These are phyloP conservation scores for Ogataea chonburiensis DNA, from an alignment of 805 yeast species.

Conservation along the genomic window DNA sequence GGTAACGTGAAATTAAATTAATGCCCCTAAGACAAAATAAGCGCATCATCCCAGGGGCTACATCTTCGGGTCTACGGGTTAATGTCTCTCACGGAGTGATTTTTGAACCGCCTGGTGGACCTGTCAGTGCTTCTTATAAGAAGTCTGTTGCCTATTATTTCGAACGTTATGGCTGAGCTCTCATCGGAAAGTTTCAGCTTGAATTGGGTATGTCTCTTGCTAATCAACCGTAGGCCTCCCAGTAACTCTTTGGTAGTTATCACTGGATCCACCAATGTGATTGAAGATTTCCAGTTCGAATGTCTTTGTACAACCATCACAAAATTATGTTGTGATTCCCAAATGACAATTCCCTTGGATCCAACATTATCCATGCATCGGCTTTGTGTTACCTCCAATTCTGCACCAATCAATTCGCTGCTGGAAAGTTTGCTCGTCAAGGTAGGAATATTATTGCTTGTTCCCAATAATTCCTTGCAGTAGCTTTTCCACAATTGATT, in stretches of 20 bases:
- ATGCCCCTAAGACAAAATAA: too few relatives aligned
- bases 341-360: constrained; percentile 68
- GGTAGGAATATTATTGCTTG: constrained; percentile 24
- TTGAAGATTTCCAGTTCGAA: constrained; percentile 36
- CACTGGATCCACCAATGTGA: constrained; percentile 15
- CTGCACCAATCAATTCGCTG: constrained; percentile 83
- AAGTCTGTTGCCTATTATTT: constrained; percentile 77
- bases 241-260: constrained; percentile 33
- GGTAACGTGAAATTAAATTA: constrained; percentile 3
- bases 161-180: constrained; percentile 49
- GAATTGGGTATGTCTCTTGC: constrained; percentile 68
- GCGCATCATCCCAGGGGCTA: too few relatives aligned
- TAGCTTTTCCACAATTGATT: constrained; percentile 74
- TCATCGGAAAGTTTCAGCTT: constrained; percentile 44
- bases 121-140: constrained; percentile 76
- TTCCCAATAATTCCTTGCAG: constrained; percentile 52
- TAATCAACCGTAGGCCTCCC: constrained; percentile 67
- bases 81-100: constrained; percentile 55
- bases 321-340: constrained; percentile 79
- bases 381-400: constrained; percentile 56
- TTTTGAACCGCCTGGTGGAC: constrained; percentile 80
- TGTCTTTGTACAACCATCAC: constrained; percentile 54
- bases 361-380: constrained; percentile 59
- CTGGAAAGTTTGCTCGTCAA: constrained; percentile 60
- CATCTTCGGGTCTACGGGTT: too few relatives aligned